Percentiles rank a stretch among this genome's conserved stretches.
phyloP scores from a whole-genome alignment of 2,329 filamentous ascomycete genomes.

The Didymellaceae sp. region DNA sequence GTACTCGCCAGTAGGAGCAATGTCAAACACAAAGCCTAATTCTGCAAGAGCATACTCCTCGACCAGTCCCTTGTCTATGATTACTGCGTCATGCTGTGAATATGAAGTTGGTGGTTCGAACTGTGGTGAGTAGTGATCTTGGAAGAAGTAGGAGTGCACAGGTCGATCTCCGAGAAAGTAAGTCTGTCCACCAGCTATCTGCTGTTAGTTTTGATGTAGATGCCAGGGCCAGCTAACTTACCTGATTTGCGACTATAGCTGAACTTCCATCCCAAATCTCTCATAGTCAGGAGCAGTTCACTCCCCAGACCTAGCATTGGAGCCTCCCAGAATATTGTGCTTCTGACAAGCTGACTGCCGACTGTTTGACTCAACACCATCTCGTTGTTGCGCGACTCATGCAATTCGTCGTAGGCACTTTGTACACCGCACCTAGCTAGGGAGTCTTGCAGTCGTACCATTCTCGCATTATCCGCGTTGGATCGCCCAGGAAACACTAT shows the following conservation, averaged over 20 bases:
- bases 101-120: constrained; percentile 2
- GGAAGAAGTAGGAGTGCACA: constrained; percentile 32
- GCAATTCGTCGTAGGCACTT: background rate
- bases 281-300: constrained; percentile 26
- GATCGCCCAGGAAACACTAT: too few species aligned
- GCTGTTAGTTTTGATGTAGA: background rate
- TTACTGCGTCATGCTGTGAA: constrained; percentile 9
- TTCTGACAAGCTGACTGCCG: background rate
- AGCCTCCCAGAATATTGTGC: constrained; percentile 31
- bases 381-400: background rate
- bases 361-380: background rate
- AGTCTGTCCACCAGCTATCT: constrained; percentile 18
- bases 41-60: constrained; percentile 24
- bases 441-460: too few species aligned
- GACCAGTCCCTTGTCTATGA: constrained; percentile 21
- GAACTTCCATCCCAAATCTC: constrained; percentile 27
- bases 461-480: too few species aligned
- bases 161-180: constrained; percentile 29
- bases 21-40: constrained; percentile 14
- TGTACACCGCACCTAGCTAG: background rate
- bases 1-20: constrained; percentile 16
- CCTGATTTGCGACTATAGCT: constrained; percentile 26
- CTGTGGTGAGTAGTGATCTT: constrained; percentile 29
- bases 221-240: background rate
- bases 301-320: constrained; percentile 22